phyloP scores from a whole-genome alignment of 1,284 basidiomycete genomes.

The Melampsora americana region DNA sequence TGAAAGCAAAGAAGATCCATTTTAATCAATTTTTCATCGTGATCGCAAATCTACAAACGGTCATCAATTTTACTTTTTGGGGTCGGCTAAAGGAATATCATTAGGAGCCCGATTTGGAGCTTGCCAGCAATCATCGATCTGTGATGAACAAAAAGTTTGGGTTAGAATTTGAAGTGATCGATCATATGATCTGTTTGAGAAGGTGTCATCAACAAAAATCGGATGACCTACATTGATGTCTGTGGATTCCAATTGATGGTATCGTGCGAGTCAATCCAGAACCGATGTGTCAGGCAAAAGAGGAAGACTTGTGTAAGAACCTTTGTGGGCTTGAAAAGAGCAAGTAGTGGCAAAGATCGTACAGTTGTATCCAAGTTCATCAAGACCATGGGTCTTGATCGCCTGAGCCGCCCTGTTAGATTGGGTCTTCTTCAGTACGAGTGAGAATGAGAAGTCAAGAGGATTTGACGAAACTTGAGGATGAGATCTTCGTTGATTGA shows the following conservation, averaged over 20 bases:
- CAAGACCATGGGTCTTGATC: slow-evolving; percentile 31
- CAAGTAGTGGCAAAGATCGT: neutral
- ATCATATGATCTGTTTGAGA: neutral
- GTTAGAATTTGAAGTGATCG: neutral
- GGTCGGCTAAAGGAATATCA: slow-evolving; percentile 53
- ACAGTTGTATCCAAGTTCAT: slow-evolving; percentile 33
- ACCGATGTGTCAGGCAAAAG: slow-evolving; percentile 46
- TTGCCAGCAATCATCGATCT: slow-evolving; percentile 55
- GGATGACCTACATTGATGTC: slow-evolving; percentile 24
- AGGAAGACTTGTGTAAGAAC: neutral
- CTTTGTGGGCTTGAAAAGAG: neutral
- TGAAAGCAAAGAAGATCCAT: no score
- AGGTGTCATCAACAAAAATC: neutral
- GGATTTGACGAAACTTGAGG: slow-evolving; percentile 31
- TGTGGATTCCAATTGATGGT: neutral
- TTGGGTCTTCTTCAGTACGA: neutral
- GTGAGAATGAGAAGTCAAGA: neutral
- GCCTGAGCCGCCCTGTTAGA: slow-evolving; percentile 26
- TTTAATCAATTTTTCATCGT: no score
- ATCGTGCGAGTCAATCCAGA: no score
- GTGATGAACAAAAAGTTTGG: neutral
- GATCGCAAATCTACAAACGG: no score
- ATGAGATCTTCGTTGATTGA: slow-evolving; percentile 51
- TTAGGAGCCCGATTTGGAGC: slow-evolving; percentile 49
- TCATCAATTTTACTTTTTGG: no score